A percentile compares a stretch with the other conserved stretches of the same genome.
Conservation (phyloP, 2,329 filamentous ascomycete genomes). For the Bipolaris victoriae region DNA sequence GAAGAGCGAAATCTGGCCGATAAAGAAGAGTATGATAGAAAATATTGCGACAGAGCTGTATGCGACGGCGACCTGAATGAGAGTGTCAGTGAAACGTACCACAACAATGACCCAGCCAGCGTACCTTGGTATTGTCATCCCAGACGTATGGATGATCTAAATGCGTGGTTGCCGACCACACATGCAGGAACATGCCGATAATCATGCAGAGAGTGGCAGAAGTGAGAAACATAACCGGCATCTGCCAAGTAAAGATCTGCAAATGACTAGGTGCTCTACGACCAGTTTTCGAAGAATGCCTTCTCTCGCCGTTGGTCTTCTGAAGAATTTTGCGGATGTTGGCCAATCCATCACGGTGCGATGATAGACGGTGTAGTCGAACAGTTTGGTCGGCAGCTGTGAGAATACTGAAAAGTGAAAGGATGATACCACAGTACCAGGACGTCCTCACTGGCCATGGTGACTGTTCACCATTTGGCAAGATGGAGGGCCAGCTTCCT, state of each 20-base stretch:
- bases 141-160: slow-evolving; percentile 33
- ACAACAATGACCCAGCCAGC: not conserved
- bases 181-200: slow-evolving; percentile 47
- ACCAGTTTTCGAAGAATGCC: slow-evolving; percentile 26
- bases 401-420: slow-evolving; percentile 59
- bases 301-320: slow-evolving; percentile 30
- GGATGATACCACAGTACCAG: slow-evolving; percentile 55
- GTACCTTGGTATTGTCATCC: slow-evolving; percentile 42
- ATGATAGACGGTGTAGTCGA: slow-evolving; percentile 52
- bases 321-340: slow-evolving; percentile 47
- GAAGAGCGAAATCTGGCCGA: slow-evolving; percentile 28
- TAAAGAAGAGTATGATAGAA: slow-evolving; percentile 27
- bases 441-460: slow-evolving; percentile 52
- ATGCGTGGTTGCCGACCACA: slow-evolving; percentile 45
- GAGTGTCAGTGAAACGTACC: not conserved
- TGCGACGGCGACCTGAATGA: slow-evolving; percentile 25
- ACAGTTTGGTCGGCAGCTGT: slow-evolving; percentile 53
- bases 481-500: slow-evolving; percentile 52
- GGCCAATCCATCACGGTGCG: slow-evolving; percentile 48
- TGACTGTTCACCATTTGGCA: slow-evolving; percentile 45
- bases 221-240: slow-evolving; percentile 48
- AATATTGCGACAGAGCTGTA: slow-evolving; percentile 22
- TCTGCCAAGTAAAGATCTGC: slow-evolving; percentile 49
- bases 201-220: slow-evolving; percentile 48
- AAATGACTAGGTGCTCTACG: slow-evolving; percentile 31